These are phyloP conservation scores for Phytophthora pisi DNA, from an alignment of 352 stramenopile species.

Conservation along the genomic window DNA sequence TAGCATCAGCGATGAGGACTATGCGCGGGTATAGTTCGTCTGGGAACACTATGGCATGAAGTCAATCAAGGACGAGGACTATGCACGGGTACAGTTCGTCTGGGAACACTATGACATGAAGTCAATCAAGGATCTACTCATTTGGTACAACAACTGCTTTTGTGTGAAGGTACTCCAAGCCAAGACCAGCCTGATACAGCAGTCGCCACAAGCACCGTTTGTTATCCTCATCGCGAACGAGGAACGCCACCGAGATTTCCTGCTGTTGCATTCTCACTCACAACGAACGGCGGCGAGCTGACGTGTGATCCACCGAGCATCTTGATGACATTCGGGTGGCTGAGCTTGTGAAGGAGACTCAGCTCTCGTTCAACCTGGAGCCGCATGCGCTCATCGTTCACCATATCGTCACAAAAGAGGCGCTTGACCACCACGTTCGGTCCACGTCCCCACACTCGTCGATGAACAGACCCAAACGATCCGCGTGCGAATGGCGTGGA, in stretches of 20 bases:
- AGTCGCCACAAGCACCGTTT: conserved; percentile 22
- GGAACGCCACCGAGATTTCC: conserved; percentile 24
- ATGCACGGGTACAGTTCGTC: too few relatives aligned
- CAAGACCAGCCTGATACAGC: conserved; percentile 35
- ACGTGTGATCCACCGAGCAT: conserved; percentile 37
- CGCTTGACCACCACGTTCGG: conserved; percentile 37
- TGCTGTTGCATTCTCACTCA: conserved; percentile 27
- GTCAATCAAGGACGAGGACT: too few relatives aligned
- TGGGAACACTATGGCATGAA: too few relatives aligned
- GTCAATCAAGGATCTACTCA: too few relatives aligned
- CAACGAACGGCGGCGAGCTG: conserved; percentile 21
- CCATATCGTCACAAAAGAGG: conserved; percentile 14
- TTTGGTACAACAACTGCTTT: too few relatives aligned
- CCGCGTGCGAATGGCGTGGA: conserved; percentile 2
- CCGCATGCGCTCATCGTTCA: neutral
- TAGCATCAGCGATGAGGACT: too few relatives aligned
- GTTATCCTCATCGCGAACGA: neutral
- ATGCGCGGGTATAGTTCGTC: too few relatives aligned
- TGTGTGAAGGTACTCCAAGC: conserved; percentile 36
- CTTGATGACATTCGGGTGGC: conserved; percentile 36
- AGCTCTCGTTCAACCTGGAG: neutral
- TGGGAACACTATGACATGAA: too few relatives aligned
- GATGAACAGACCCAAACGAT: conserved; percentile 27
- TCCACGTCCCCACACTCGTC: neutral
- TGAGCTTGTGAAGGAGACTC: conserved; percentile 19